These are phyloP conservation scores for Coemansia sp. DNA, from an alignment of 192 early-diverging fungal genomes.

Conservation along the genomic window DNA sequence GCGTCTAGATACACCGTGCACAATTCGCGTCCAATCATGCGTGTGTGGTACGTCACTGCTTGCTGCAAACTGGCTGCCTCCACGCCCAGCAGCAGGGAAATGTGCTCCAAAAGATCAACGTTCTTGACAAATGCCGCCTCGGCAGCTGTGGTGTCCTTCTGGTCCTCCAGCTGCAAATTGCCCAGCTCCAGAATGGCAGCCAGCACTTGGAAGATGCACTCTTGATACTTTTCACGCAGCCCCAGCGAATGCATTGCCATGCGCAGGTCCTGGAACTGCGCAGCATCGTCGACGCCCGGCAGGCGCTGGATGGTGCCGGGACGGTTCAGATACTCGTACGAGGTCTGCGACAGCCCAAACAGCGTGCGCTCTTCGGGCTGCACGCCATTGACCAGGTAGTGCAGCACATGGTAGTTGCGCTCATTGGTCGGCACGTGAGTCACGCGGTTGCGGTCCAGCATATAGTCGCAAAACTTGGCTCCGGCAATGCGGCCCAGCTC, in stretches of 20 bases:
- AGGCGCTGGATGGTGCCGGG: slow-evolving; percentile 52
- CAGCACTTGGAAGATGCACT: slow-evolving; percentile 81
- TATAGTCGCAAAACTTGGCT: slow-evolving; percentile 81
- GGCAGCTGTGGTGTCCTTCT: slow-evolving; percentile 62
- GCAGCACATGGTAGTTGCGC: slow-evolving; percentile 93
- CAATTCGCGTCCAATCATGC: slow-evolving; percentile 78
- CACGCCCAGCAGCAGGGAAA: slow-evolving; percentile 85
- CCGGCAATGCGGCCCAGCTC: slow-evolving; percentile 88
- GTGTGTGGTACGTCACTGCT: slow-evolving; percentile 82
- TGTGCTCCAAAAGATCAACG: slow-evolving; percentile 72
- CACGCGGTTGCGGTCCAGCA: slow-evolving; percentile 83
- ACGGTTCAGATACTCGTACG: slow-evolving; percentile 49
- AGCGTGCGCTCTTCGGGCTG: slow-evolving; percentile 71
- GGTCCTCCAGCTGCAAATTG: slow-evolving; percentile 76
- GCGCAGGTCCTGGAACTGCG: slow-evolving; percentile 68
- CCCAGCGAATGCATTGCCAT: slow-evolving; percentile 85
- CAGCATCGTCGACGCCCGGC: slow-evolving; percentile 60
- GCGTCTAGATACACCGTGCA: slow-evolving; percentile 80
- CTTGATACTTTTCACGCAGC: slow-evolving; percentile 76
- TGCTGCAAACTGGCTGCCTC: slow-evolving; percentile 70
- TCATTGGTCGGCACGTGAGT: slow-evolving; percentile 64
- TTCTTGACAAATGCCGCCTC: slow-evolving; percentile 82
- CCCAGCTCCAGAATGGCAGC: slow-evolving; percentile 87
- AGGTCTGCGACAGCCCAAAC: slow-evolving; percentile 67
- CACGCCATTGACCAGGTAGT: slow-evolving; percentile 87